phyloP scores from a whole-genome alignment of 306 rosid species.

The Adenanthera pavonina region DNA sequence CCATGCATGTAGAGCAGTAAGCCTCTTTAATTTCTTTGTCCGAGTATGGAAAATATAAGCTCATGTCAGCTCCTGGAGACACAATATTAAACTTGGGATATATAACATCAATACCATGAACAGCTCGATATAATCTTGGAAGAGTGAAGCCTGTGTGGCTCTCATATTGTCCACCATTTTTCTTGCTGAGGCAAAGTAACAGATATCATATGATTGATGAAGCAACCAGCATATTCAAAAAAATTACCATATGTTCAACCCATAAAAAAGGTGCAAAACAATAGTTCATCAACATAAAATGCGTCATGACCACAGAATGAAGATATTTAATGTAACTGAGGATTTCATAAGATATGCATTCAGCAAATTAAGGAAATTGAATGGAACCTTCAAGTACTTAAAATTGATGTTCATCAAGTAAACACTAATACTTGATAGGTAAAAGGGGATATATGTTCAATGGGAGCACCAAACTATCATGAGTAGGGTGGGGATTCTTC shows the following conservation, averaged over 20 bases:
- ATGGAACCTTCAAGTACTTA: not conserved
- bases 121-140: constrained; percentile 74
- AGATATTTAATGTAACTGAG: too few relatives aligned
- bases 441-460: not conserved
- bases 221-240: constrained; percentile 5
- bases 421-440: not conserved
- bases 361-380: too few relatives aligned
- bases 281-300: constrained; percentile 15
- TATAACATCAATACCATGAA: constrained; percentile 78
- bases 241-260: not conserved
- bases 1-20: constrained; percentile 71
- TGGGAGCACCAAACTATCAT: not conserved
- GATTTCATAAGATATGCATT: too few relatives aligned
- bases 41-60: constrained; percentile 68
- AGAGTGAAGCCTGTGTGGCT: constrained; percentile 77
- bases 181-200: constrained; percentile 56
- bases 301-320: not conserved
- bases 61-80: constrained; percentile 81
- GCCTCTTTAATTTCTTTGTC: constrained; percentile 65
- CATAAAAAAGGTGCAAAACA: not conserved
- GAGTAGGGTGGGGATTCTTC: not conserved
- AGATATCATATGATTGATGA: constrained; percentile 5
- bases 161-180: constrained; percentile 81
- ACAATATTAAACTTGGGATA: constrained; percentile 83
- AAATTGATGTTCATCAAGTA: not conserved